Conservation (phyloP, 768 basidiomycete species). For the Phylloporus scabripes region DNA sequence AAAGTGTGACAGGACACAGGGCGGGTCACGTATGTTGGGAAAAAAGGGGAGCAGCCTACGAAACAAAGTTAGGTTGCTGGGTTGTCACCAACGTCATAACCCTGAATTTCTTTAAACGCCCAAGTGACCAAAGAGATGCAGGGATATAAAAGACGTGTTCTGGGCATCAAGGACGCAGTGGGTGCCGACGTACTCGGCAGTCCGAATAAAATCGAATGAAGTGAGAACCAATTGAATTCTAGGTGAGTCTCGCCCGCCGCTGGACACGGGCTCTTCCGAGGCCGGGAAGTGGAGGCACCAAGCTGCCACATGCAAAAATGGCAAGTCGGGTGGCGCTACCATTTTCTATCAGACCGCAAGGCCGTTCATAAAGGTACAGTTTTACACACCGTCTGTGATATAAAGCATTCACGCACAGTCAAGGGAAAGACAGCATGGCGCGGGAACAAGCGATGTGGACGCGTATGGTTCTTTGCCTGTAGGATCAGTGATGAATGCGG, state of each 20-base stretch:
- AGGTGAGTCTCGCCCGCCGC: slow-evolving; percentile 5
- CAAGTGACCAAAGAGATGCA: slow-evolving; percentile 1
- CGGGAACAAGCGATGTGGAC: slow-evolving; percentile 17
- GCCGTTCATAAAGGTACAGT: slow-evolving; percentile 1
- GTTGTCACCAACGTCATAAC: slow-evolving; percentile 21
- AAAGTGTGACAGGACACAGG: slow-evolving; percentile 11
- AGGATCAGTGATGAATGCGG: slow-evolving; percentile 21
- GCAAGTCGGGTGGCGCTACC: slow-evolving; percentile 4
- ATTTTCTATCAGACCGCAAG: slow-evolving; percentile 6
- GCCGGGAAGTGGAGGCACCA: slow-evolving; percentile 4
- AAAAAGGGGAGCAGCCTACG: slow-evolving; percentile 3
- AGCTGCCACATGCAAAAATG: slow-evolving; percentile 9
- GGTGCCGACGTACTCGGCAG: slow-evolving; percentile 12
- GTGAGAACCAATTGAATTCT: slow-evolving; percentile 1
- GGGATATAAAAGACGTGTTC: slow-evolving; percentile 4
- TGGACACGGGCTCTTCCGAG: slow-evolving; percentile 8
- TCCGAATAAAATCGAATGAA: slow-evolving; percentile 1
- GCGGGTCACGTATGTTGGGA: slow-evolving; percentile 3
- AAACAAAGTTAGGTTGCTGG: slow-evolving; percentile 26
- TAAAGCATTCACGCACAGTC: slow-evolving; percentile 3
- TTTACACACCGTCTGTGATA: slow-evolving; percentile 12
- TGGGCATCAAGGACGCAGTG: slow-evolving; percentile 1
- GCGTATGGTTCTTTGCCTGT: slow-evolving; percentile 11
- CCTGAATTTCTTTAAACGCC: slow-evolving; percentile 16
- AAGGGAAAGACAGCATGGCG: slow-evolving; percentile 13